Evolutionary conservation across 2,329 filamentous ascomycete species (phyloP), one percentile per base, ranked within the genome.

Genomic region (Dothistroma pini): DNA sequence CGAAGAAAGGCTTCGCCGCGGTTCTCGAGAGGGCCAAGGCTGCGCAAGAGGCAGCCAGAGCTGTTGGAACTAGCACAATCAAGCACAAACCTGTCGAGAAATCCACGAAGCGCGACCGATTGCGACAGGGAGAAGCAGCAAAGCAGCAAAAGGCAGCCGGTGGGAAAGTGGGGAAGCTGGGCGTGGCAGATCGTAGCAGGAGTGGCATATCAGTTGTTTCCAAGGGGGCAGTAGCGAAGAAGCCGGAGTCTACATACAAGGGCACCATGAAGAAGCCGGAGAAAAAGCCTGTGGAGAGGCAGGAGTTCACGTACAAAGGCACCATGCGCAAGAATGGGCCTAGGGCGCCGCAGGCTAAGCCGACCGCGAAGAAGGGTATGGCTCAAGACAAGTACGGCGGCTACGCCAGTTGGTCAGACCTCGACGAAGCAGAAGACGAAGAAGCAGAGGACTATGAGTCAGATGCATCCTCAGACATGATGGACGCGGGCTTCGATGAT

Each of bases 401-500:
- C 44, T 80, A 77, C 65, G 78, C 67, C 35, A 71, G 64, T 62
- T 77, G 69, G 74, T 76, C 69, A 53, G 74, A 71, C 69, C 64
- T 74, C 64, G 68, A 72, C 61, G 66, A 75, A 31, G 79, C 80
- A 29, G 79, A 79, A 2, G 75, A 77, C 7, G 81, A 88, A 49
- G 87, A 85, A 0, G 85, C 73, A 6, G 89, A 88, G 6, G 89
- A 91, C 68, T 92, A 92, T 88, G 89, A 92, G 73, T 90, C 88
- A 1, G 89, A 88, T 35, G 73, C 88, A 41, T 66, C 64, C 9
- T 64, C 64, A 19, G 87, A 86, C 61, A 89, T 92, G 66, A 85
- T 93, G 56, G 88, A 91, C 63, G 78, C 87, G 4, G 89, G 89
- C 25, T 74, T 89, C 49, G 87, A 87, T 62, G 89, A 93, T 67